Evolutionary conservation across 2,329 filamentous ascomycete species (phyloP).

Genomic region (Cercospora sp.): DNA sequence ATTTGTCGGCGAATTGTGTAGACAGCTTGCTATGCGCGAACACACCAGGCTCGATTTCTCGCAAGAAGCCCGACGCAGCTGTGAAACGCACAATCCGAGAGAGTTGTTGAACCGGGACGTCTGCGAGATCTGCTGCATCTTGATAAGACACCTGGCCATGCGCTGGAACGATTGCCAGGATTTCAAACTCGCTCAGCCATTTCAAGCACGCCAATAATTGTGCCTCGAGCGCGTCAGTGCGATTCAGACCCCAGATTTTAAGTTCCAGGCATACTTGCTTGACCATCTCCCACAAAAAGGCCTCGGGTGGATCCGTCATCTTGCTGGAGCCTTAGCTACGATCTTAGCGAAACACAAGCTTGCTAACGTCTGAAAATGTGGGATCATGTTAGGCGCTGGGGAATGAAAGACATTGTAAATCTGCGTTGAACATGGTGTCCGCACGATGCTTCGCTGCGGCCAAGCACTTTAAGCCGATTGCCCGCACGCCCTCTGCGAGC

Average conservation of each 20-base stretch:
- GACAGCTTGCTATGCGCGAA: not conserved
- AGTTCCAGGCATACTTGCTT: not conserved
- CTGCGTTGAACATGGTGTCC: not conserved
- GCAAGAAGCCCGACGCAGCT: not conserved
- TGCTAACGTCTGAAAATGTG: not conserved
- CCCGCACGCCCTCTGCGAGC: not conserved
- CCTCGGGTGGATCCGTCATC: not conserved
- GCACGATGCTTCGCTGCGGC: not conserved
- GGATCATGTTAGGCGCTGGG: not conserved
- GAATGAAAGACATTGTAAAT: not conserved
- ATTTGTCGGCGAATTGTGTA: not conserved
- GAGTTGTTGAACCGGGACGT: conserved; percentile 36
- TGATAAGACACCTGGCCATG: conserved; percentile 39
- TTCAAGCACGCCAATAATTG: conserved; percentile 45
- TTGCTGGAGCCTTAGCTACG: not conserved
- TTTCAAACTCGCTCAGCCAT: conserved; percentile 50
- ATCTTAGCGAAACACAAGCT: not conserved
- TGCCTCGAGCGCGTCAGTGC: not conserved
- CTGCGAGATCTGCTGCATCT: conserved; percentile 47
- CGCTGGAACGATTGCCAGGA: conserved; percentile 50
- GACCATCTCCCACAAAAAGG: not conserved
- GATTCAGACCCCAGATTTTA: not conserved
- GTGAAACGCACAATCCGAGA: not conserved
- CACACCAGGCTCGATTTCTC: not conserved
- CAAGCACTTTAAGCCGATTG: not conserved